Evolutionary conservation across 2,329 filamentous ascomycete genomes (phyloP), one percentile per base, ranked within the genome.

Genomic region (Massarina eburnea): DNA sequence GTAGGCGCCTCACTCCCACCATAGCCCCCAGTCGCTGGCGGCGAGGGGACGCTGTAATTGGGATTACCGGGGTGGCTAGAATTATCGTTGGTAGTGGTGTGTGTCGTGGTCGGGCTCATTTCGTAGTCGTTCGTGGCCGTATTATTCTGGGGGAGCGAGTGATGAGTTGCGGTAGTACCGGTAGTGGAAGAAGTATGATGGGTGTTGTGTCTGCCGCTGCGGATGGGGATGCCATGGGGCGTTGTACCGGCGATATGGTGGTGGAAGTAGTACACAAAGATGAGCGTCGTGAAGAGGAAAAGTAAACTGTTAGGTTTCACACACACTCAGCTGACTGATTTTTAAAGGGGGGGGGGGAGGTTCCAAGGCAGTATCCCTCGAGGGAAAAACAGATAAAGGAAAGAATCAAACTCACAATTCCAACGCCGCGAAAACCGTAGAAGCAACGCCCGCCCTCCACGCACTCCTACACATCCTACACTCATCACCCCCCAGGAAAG

Each of bases 201-300:
- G 12, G 15, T 32, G n/a, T 26, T 30, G 8, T 19, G 27, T 18
- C 21, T 27, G 4, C 18, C 29, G 17, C 27, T 22, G 30, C 20
- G 20, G 36, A 40, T 14, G 5, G 12, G 5, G 27, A 7, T 6
- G n/a, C 9, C 47, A 44, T 18, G 41, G 45, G 17, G 43, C 42
- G 4, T 39, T 35, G 39, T 32, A 9, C 44, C 52, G 8, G 50
- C 46, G 3, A 51, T 41, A 20, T 59, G 45, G 41, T 45, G 51
- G 36, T 62, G 59, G 39, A 54, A 62, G 35, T 56, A 57, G 41
- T 59, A 58, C 4, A 52, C 34, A 42, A 57, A 59, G 2, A 43
- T 19, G 9, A 57, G 40, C 8, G 51, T 52, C 12, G 55, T 58
- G 29, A 49, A 33, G 24, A 59, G 44, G 46, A 59, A 62, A 6